A percentile compares a stretch with the other conserved stretches of the same genome.
These are phyloP conservation scores for Helminthosporium solani DNA, from an alignment of 2,329 filamentous ascomycete species.

Conservation along the genomic window DNA sequence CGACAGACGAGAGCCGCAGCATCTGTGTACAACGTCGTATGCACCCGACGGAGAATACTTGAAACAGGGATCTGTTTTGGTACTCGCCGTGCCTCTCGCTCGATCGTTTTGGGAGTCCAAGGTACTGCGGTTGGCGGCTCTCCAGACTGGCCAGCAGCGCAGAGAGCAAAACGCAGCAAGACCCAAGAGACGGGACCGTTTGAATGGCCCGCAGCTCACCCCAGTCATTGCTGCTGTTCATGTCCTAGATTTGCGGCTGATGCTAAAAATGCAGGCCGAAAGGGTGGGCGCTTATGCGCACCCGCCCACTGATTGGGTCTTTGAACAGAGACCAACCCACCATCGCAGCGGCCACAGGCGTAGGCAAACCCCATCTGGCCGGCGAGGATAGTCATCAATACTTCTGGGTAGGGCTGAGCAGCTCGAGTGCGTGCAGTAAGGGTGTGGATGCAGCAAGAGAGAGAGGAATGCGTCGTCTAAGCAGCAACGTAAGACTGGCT, in stretches of 20 bases:
- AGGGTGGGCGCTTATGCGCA: conserved; percentile 25
- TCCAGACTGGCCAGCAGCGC: conserved; percentile 25
- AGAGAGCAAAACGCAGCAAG: conserved; percentile 14
- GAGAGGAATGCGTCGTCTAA: conserved; percentile 3
- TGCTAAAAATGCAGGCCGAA: conserved; percentile 36
- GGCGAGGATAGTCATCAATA: conserved; percentile 22
- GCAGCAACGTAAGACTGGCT: not conserved
- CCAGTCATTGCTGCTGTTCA: conserved; percentile 21
- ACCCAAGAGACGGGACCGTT: conserved; percentile 22
- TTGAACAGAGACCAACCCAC: conserved; percentile 24
- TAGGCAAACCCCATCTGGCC: not conserved
- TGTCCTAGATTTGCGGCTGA: conserved; percentile 8
- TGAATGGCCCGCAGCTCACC: conserved; percentile 39
- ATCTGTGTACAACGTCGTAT: conserved; percentile 24
- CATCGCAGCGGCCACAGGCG: conserved; percentile 21
- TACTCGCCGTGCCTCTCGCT: conserved; percentile 40
- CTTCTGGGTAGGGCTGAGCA: conserved; percentile 32
- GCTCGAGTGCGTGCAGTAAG: conserved; percentile 5
- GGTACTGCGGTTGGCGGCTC: conserved; percentile 29
- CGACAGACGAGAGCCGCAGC: conserved; percentile 21
- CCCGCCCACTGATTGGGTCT: conserved; percentile 26
- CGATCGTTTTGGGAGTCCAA: conserved; percentile 1
- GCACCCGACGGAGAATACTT: conserved; percentile 39
- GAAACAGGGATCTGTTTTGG: conserved; percentile 43
- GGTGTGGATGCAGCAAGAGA: conserved; percentile 7